Conservation (phyloP, 2,329 filamentous ascomycete species). For the Paecilomyces fulvus region DNA sequence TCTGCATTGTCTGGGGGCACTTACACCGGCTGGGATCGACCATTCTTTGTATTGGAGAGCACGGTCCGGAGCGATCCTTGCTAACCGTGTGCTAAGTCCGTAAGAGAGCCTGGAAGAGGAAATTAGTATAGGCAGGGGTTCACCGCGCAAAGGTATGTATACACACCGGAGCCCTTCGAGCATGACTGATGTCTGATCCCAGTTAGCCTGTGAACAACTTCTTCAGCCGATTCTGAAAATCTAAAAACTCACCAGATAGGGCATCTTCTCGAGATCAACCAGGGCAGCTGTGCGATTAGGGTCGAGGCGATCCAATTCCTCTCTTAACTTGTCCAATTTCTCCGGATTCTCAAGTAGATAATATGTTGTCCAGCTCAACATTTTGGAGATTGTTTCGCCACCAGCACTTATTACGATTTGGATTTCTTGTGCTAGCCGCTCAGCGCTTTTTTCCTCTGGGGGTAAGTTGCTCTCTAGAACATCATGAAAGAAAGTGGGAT, state of each 20-base stretch:
- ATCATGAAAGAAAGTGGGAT: conserved; percentile 22
- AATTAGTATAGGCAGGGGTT: background rate
- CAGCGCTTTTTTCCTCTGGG: conserved; percentile 24
- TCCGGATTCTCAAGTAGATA: conserved; percentile 12
- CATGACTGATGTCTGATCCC: conserved; percentile 16
- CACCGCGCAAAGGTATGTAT: background rate
- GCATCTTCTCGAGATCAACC: conserved; percentile 19
- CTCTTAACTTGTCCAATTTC: conserved; percentile 11
- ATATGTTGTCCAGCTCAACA: conserved; percentile 13
- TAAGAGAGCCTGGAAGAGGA: conserved; percentile 13
- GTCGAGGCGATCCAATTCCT: conserved; percentile 10
- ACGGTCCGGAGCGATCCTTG: conserved; percentile 9
- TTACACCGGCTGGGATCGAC: conserved; percentile 10
- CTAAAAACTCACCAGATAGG: conserved; percentile 16
- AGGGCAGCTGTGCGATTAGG: conserved; percentile 8
- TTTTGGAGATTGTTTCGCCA: conserved; percentile 23
- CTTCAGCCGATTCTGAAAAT: background rate
- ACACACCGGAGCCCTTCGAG: conserved; percentile 20
- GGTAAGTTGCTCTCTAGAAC: conserved; percentile 19
- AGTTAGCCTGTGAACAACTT: background rate
- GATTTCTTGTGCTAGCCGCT: conserved; percentile 23
- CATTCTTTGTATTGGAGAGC: conserved; percentile 7
- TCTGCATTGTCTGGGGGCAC: background rate
- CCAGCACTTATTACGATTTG: conserved; percentile 22
- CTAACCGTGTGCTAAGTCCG: conserved; percentile 17